phyloP scores from a whole-genome alignment of 257 asterid genomes.

The Penstemon eatonii region DNA sequence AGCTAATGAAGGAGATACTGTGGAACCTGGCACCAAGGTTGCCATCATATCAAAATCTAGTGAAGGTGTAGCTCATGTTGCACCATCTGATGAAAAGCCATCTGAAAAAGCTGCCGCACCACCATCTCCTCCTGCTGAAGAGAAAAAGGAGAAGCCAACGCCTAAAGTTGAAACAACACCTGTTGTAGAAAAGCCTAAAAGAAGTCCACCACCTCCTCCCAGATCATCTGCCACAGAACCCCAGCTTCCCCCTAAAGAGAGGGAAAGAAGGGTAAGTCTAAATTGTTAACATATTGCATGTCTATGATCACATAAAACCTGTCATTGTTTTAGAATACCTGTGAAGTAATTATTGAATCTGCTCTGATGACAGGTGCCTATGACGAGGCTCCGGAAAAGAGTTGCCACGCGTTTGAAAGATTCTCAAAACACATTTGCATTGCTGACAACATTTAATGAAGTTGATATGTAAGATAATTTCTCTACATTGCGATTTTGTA shows the following conservation, averaged over 20 bases:
- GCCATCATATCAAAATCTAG: conserved; percentile 89
- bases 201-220: conserved; percentile 56
- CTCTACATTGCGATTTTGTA: conserved; percentile 6
- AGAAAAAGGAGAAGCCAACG: conserved; percentile 54
- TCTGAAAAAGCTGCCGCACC: conserved; percentile 59
- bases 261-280: conserved; percentile 85
- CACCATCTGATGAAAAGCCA: conserved; percentile 81
- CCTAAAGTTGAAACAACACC: conserved; percentile 57
- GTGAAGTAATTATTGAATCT: conserved; percentile 11
- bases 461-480: conserved; percentile 82
- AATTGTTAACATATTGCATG: conserved; percentile 4
- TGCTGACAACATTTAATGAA: conserved; percentile 96
- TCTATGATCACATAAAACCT: not conserved
- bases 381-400: conserved; percentile 96
- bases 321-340: not conserved
- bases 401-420: conserved; percentile 95
- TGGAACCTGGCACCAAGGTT: conserved; percentile 87
- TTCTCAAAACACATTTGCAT: conserved; percentile 95
- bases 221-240: conserved; percentile 75
- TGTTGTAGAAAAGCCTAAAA: conserved; percentile 55
- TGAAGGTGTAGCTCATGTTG: conserved; percentile 80
- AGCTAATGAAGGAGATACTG: conserved; percentile 95
- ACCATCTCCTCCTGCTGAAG: conserved; percentile 48
- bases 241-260: conserved; percentile 93
- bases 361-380: conserved; percentile 65